Percentiles rank a stretch among this genome's conserved stretches.
These are phyloP conservation scores for Buxus sempervirens DNA, from an alignment of 164 flowering plant genomes.

Conservation along the genomic window DNA sequence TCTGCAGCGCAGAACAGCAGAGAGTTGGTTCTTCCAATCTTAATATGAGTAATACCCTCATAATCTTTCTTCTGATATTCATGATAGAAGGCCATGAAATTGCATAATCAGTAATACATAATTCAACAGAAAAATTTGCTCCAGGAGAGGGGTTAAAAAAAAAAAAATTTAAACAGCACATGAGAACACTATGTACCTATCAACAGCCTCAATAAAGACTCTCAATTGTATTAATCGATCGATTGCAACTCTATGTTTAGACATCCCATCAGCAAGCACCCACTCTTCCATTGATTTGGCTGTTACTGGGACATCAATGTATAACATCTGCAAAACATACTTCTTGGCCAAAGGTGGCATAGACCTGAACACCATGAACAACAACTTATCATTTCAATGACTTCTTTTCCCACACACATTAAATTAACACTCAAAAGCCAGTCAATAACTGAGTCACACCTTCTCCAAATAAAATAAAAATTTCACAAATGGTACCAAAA, in stretches of 20 bases:
- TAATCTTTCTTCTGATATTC: too few species aligned
- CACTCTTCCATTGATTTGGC: constrained; percentile 79
- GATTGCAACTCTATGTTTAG: constrained; percentile 83
- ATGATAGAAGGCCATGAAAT: too few species aligned
- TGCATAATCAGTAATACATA: too few species aligned
- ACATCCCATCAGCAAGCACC: constrained; percentile 77
- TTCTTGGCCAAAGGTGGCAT: constrained; percentile 92
- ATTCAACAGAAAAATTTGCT: too few species aligned
- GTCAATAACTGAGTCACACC: not conserved
- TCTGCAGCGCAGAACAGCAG: too few species aligned
- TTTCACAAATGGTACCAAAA: too few species aligned
- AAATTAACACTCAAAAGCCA: not conserved
- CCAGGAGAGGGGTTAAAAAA: too few species aligned
- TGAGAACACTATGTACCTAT: constrained; percentile 40
- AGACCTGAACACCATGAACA: constrained; percentile 47
- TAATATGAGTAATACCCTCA: too few species aligned
- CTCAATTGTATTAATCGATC: constrained; percentile 81
- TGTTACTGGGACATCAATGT: constrained; percentile 58
- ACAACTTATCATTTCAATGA: not conserved
- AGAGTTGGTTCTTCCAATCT: too few species aligned
- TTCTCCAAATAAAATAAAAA: not conserved
- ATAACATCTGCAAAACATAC: constrained; percentile 73
- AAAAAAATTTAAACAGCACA: not conserved
- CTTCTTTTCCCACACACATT: not conserved
- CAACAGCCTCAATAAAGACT: constrained; percentile 54